These are phyloP conservation scores for Paratinospora sagittata DNA, from an alignment of 164 flowering plant genomes.

Conservation along the genomic window DNA sequence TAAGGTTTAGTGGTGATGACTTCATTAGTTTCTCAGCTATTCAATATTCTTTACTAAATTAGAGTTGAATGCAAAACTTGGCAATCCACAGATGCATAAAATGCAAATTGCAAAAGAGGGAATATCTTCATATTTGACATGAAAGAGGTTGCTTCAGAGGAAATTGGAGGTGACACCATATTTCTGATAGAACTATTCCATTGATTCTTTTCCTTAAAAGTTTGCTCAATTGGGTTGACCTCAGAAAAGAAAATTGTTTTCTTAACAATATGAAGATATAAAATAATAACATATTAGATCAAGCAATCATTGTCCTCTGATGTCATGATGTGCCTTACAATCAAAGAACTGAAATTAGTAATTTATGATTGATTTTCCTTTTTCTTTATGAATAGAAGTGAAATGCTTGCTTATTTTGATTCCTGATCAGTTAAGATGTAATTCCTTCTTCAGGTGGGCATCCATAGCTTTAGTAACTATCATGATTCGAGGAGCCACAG, in stretches of 20 bases:
- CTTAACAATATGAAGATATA: not conserved
- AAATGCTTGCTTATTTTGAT: not conserved
- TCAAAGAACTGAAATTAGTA: not conserved
- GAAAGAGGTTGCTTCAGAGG: not conserved
- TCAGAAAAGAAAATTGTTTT: not conserved
- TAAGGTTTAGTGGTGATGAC: too few relatives aligned
- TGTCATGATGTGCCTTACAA: not conserved
- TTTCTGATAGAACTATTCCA: too few relatives aligned
- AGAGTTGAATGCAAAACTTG: too few relatives aligned
- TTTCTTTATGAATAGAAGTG: not conserved
- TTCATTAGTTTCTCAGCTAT: too few relatives aligned
- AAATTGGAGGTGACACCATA: too few relatives aligned
- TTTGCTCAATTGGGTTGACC: not conserved
- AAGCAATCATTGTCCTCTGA: not conserved
- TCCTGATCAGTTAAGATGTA: not conserved
- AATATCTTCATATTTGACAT: too few relatives aligned
- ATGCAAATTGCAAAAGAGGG: too few relatives aligned
- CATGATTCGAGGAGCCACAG: conserved; percentile 56
- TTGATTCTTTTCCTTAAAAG: not conserved
- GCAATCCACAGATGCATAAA: too few relatives aligned
- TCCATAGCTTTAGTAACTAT: conserved; percentile 67
- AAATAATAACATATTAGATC: not conserved
- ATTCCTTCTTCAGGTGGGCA: conserved; percentile 65
- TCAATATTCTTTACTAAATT: too few relatives aligned
- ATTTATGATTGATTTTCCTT: not conserved